Base-by-base conservation (phyloP, 1,284 basidiomycete species). In the Moniliophthora roreri region DNA sequence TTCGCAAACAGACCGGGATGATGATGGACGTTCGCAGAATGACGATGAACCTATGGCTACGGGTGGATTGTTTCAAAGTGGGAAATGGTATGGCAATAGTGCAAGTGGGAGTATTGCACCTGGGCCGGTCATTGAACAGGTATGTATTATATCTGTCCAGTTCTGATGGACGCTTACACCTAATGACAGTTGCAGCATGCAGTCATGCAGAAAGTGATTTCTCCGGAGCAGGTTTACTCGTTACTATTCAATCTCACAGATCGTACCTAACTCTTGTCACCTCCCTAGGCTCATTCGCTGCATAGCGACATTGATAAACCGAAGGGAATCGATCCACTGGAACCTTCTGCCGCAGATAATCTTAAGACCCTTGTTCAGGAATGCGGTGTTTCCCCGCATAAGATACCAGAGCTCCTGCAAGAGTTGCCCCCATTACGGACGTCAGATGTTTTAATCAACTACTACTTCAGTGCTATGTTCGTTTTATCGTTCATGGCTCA, bases 351-450 rank as follows among this genome's bases (percentile, higher is more conserved):
- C n/a, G 87, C 79, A 4, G 88, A 91, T 62, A 89, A 88, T 60
- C 70, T 92, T 52, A 86, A 92, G 68, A 82, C 83, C 42, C 78
- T 96, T 38, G 88, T 95, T 42, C 88, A 89, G 63, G 93, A 96
- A 69, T 95, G 91, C 65, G 93, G 93, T 2, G 90, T 95, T 48
- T 84, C 89, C 24, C 89, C 93, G 2, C 89, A 93, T 61, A 93
- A 93, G 69, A 85, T 95, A 44, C 84, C 89, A 4, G 91, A 95
- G 65, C 79, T 95, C n/a, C 76, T 95, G 35, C 86, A 91, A 65
- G 93, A 95, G 63, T 78, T 96, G 36, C 93, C 93, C 23, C 87
- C 89, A 1, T 82, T 82, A 54, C 76, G 82, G 52, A 78, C 87
- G 37, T 87, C 89, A 4, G 85, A 91, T 61, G 81, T 82, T 28